phyloP scores from a whole-genome alignment of 1,284 basidiomycete genomes.

The Polyporus tsugae region DNA sequence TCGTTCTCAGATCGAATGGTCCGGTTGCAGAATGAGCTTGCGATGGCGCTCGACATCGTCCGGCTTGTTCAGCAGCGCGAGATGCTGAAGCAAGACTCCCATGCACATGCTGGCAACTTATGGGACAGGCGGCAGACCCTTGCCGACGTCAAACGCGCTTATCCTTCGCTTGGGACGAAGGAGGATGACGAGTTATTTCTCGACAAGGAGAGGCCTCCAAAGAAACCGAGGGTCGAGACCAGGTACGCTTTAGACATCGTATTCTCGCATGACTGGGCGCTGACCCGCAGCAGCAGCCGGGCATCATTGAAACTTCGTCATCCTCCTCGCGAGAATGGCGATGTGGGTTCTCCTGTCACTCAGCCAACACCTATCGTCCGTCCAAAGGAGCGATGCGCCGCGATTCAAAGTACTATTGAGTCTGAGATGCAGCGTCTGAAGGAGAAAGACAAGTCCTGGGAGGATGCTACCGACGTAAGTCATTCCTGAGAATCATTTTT shows the following conservation, averaged over 20 bases:
- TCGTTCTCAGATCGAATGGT: slow-evolving; percentile 89
- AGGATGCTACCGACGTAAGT: slow-evolving; percentile 84
- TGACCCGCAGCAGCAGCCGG: slow-evolving; percentile 45
- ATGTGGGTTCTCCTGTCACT: slow-evolving; percentile 49
- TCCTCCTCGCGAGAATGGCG: slow-evolving; percentile 49
- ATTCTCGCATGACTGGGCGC: neutral
- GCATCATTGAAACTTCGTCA: slow-evolving; percentile 57
- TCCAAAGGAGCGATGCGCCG: slow-evolving; percentile 71
- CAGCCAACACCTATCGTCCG: slow-evolving; percentile 59
- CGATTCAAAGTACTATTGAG: slow-evolving; percentile 75
- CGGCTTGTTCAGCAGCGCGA: slow-evolving; percentile 78
- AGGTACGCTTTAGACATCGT: slow-evolving; percentile 49
- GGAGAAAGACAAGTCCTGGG: slow-evolving; percentile 85
- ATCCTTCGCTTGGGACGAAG: slow-evolving; percentile 71
- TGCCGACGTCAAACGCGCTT: slow-evolving; percentile 83
- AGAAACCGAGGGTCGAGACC: slow-evolving; percentile 59
- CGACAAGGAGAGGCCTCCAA: slow-evolving; percentile 75
- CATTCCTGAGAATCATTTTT: neutral
- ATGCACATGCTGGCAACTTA: slow-evolving; percentile 67
- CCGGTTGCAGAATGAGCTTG: slow-evolving; percentile 82
- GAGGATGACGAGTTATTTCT: slow-evolving; percentile 86
- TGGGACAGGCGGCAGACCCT: slow-evolving; percentile 85
- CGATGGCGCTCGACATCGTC: slow-evolving; percentile 78
- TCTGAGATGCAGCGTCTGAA: slow-evolving; percentile 70
- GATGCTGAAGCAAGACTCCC: slow-evolving; percentile 72